Base-by-base conservation (phyloP, 331 rosid species). In the Quercus lobata region DNA sequence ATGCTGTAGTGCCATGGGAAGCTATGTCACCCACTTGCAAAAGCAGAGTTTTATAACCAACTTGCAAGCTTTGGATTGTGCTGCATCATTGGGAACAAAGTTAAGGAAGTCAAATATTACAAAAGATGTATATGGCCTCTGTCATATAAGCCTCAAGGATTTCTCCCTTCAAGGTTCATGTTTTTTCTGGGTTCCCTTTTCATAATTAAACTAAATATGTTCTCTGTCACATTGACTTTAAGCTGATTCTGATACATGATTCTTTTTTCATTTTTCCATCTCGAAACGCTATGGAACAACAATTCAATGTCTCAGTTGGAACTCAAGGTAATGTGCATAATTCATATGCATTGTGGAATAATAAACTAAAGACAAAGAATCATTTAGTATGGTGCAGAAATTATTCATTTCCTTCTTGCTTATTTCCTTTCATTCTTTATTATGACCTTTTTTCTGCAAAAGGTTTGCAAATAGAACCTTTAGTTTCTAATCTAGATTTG, bases 51-150 rank as follows among this genome's bases (percentile, higher is more conserved):
- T 96, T 78, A 90, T 96, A 78, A 96, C 99, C 61, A 96, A 96
- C 84, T 85, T 96, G 87, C 99, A 96, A 90, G 97, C 99, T 81
- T 85, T 93, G 87, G 89, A 88, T 76, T 96, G 99, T 89, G 96
- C 99, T 74, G 87, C 93, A 53, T 77, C 94, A 65, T 83, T 96
- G 82, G 99, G 97, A 55, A 81, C 80, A 90, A 91, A 95, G 78
- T 84, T 95, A 69, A 81, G 89, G 78, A 86, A 72, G 76, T 84
- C 89, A 35, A 93, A 89, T 74, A 87, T 96, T 41, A 81, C 90
- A 19, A 68, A 86, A 25, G 89, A 96, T 86, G 90, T 96, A 69
- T 96, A 89, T 73, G 81, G 85, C 75, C 94, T 91, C 11, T 96
- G 99, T 83, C 98, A 87, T 60, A 82, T 96, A 76, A 93, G 92